Evolutionary conservation across 371 early-diverging fungal species (phyloP).

Genomic region (Haplosporangium sp.): DNA sequence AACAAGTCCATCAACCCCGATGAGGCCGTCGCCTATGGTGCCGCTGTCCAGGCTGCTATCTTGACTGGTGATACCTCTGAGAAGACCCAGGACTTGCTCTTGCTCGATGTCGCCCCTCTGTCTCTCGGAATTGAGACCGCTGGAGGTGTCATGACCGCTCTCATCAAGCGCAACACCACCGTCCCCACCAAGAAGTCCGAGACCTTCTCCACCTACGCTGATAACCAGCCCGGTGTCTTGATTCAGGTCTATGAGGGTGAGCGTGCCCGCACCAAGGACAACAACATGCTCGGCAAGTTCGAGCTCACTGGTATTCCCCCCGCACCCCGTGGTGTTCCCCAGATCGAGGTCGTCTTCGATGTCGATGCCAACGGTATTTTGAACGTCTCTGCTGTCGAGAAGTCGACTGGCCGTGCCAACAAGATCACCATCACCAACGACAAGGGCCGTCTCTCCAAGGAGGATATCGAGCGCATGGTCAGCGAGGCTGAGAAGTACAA

Average conservation of each 20-base stretch:
- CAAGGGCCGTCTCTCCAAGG: slow-evolving; percentile 97
- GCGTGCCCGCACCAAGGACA: slow-evolving; percentile 96
- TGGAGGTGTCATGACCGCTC: slow-evolving; percentile 96
- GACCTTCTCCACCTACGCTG: slow-evolving; percentile 97
- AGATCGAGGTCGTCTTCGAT: slow-evolving; percentile 98
- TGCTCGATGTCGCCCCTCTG: slow-evolving; percentile 92
- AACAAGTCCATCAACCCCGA: slow-evolving; percentile 98
- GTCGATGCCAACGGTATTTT: slow-evolving; percentile 98
- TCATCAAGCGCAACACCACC: slow-evolving; percentile 97
- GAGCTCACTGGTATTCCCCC: slow-evolving; percentile 96
- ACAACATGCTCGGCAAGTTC: slow-evolving; percentile 97
- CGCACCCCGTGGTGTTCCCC: slow-evolving; percentile 97
- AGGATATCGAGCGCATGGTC: slow-evolving; percentile 98
- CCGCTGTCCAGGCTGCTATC: slow-evolving; percentile 97
- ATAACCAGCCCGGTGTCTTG: slow-evolving; percentile 98
- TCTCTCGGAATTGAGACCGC: slow-evolving; percentile 97
- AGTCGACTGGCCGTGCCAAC: slow-evolving; percentile 94
- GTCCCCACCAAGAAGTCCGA: slow-evolving; percentile 98
- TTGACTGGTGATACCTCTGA: slow-evolving; percentile 91
- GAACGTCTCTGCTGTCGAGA: slow-evolving; percentile 96
- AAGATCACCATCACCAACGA: slow-evolving; percentile 98
- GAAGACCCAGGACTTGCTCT: slow-evolving; percentile 83
- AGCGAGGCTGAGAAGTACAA: slow-evolving; percentile 96
- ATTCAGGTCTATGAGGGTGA: slow-evolving; percentile 99
- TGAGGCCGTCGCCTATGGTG: slow-evolving; percentile 99